Evolutionary conservation across 768 basidiomycete genomes (phyloP), one percentile per base, ranked within the genome.

Genomic region (Agrocybe chaxingu): DNA sequence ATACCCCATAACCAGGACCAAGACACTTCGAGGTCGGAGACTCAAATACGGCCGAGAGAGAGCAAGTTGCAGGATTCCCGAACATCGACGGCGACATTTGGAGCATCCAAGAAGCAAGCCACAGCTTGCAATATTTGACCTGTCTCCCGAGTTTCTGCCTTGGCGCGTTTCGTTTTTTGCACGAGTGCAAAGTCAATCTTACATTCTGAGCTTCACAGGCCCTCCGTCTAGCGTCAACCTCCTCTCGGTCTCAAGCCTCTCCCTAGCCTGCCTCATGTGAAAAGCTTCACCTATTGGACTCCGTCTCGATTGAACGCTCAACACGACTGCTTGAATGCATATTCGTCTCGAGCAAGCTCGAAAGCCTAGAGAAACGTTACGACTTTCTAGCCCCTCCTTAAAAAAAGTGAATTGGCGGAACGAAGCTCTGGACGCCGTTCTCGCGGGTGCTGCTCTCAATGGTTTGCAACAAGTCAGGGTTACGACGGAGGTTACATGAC

Each of bases 351-450:
- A 51, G 34, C 41, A 40, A 33, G 10, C n/a, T 58, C 12, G 35
- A 58, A 42, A 41, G 19, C 18, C 19, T 61, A 29, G 51, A 58
- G 36, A 51, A 58, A 19, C 32, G 54, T 13, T 55, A 53, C 40
- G 57, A 61, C 24, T 16, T 54, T 47, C 39, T 45, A 55, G 11
- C 10, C 8, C 34, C 30, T 61, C n/a, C 53, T 54, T 3, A 33
- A 48, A 12, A 12, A 51, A 55, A 16, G 37, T 13, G 6, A 42
- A 13, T 3, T 57, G 13, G 10, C 40, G 11, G 12, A 35, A 54
- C 57, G 16, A 16, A 4, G 38, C 30, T 0, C 32, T 61, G 3
- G 56, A 59, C 34, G 19, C 32, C 10, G 11, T 48, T 19, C 48
- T 61, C 10, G 34, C 45, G 8, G 42, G 54, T 39, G 10, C 33